Evolutionary conservation across 371 early-diverging fungal genomes (phyloP).

Genomic region (Nosema muscidifuracis): DNA sequence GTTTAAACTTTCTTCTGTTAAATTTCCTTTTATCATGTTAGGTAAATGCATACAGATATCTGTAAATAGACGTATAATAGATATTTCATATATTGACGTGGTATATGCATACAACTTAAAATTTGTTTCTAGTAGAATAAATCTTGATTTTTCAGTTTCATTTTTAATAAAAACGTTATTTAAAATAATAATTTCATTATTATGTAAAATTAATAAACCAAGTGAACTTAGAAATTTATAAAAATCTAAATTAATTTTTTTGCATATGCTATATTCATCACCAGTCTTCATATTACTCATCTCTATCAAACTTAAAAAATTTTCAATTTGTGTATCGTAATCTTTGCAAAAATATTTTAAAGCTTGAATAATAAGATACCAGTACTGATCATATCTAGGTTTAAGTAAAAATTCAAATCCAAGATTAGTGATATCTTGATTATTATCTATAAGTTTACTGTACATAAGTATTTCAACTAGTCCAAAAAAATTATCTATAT

Average conservation of each 20-base stretch:
- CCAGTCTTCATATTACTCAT: conserved; percentile 7
- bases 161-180: conserved; percentile 14
- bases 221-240: conserved; percentile 25
- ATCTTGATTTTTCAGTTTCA: not conserved
- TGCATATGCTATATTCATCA: not conserved
- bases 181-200: not conserved
- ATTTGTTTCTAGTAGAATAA: conserved; percentile 70
- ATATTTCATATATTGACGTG: conserved; percentile 85
- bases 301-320: conserved; percentile 25
- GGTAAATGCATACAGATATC: conserved; percentile 73
- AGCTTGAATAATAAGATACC: conserved; percentile 54
- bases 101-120: conserved; percentile 88
- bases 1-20: conserved; percentile 81
- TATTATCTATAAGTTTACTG: conserved; percentile 39
- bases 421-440: conserved; percentile 58
- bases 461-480: conserved; percentile 42
- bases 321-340: not conserved
- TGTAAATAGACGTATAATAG: conserved; percentile 83
- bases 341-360: conserved; percentile 35
- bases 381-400: conserved; percentile 57
- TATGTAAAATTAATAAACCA: conserved; percentile 21
- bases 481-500: not conserved
- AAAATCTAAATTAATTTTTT: conserved; percentile 7
- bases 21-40: conserved; percentile 81
- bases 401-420: conserved; percentile 64